These are phyloP conservation scores for Echites panduratus DNA, from an alignment of 257 asterid species.

Conservation along the genomic window DNA sequence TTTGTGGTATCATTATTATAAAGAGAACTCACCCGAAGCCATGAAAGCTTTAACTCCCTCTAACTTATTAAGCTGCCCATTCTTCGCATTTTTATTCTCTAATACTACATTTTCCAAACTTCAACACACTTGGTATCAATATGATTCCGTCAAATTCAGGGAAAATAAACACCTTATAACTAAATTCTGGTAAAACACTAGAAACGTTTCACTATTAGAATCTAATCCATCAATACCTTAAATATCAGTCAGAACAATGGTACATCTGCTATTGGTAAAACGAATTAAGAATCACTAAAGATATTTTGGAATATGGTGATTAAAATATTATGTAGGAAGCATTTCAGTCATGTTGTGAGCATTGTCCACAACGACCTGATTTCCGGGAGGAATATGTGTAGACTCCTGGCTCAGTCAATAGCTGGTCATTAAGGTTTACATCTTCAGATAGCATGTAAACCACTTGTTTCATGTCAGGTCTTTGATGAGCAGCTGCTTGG, in stretches of 20 bases:
- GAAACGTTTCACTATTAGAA: neutral
- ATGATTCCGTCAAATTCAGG: neutral
- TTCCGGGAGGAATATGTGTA: constrained; percentile 25
- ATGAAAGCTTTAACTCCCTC: no score
- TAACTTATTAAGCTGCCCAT: neutral
- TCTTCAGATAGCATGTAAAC: constrained; percentile 57
- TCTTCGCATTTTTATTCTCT: neutral
- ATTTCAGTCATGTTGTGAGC: constrained; percentile 32
- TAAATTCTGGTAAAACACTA: no score
- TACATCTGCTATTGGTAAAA: neutral
- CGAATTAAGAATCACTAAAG: neutral
- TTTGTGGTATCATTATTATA: neutral
- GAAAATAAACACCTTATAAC: neutral
- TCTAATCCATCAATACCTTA: neutral
- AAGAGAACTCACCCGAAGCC: no score
- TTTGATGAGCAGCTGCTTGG: constrained; percentile 56
- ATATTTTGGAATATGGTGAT: neutral
- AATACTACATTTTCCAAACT: neutral
- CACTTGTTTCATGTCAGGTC: constrained; percentile 86
- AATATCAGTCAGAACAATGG: neutral
- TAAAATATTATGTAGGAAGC: constrained; percentile 53
- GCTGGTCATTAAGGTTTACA: constrained; percentile 47
- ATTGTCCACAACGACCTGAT: constrained; percentile 24
- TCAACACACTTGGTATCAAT: neutral
- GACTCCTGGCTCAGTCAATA: constrained; percentile 56